Conservation (phyloP, 1,139 yeast species). For the Taphrina flavorubra region DNA sequence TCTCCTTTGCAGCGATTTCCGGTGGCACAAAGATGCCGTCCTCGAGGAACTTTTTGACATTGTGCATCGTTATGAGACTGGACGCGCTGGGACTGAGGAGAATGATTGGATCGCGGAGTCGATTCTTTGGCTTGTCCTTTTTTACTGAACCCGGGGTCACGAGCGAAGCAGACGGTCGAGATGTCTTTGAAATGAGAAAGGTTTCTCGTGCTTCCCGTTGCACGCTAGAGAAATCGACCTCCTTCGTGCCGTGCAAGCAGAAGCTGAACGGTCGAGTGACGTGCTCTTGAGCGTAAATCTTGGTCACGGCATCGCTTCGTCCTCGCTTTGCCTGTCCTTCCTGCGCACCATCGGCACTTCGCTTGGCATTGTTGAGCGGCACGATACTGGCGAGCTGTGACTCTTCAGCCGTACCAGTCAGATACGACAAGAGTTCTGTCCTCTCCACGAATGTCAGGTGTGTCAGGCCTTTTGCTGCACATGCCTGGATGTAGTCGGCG, state of each 20-base stretch:
- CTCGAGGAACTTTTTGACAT: constrained; percentile 81
- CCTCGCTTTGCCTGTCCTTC: constrained; percentile 44
- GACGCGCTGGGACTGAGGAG: constrained; percentile 94
- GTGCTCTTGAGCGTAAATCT: constrained; percentile 50
- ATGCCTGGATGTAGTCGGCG: constrained; percentile 79
- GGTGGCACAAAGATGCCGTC: constrained; percentile 74
- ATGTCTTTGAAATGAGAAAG: constrained; percentile 42
- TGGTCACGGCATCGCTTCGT: constrained; percentile 46
- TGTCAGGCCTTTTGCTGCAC: constrained; percentile 67
- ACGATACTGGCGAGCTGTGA: constrained; percentile 10
- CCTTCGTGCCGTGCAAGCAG: constrained; percentile 75
- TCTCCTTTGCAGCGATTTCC: constrained; percentile 49
- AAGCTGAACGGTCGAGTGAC: constrained; percentile 78
- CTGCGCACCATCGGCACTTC: constrained; percentile 27
- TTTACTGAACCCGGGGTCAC: constrained; percentile 17
- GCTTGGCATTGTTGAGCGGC: constrained; percentile 8
- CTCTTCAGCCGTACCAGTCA: constrained; percentile 33
- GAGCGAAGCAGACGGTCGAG: constrained; percentile 34
- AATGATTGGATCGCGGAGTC: constrained; percentile 78
- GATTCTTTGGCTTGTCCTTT: constrained; percentile 32
- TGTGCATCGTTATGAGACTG: constrained; percentile 77
- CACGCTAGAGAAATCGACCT: constrained; percentile 47
- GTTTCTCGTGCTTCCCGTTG: constrained; percentile 47
- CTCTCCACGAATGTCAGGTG: constrained; percentile 85
- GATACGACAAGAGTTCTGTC: constrained; percentile 59